Evolutionary conservation across 768 basidiomycete genomes (phyloP), one percentile per base, ranked within the genome.

Genomic region (Cystofilobasidium ferigula): DNA sequence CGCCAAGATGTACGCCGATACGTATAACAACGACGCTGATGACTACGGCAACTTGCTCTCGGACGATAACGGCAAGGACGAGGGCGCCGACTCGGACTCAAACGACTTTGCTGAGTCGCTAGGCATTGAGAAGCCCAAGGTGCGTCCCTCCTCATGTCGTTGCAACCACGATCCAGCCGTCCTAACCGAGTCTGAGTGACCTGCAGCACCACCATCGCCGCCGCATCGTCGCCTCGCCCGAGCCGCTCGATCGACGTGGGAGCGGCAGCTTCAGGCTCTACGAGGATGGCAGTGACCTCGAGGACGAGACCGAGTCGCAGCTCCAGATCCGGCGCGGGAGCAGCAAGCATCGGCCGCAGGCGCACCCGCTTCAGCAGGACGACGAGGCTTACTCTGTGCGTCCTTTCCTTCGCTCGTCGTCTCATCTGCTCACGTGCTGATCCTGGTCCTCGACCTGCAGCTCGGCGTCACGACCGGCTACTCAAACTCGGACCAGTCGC

Each of bases 1-100:
- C 51, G 51, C 51, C 51, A 54, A 54, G 51, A 54, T 54, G 51
- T 54, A 54, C 51, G 51, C 51, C 51, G 51, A 54, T 18, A 54
- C 51, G 28, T 54, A 54, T 28, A 54, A 54, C 51, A 32, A 54
- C 20, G 51, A 54, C 51, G 30, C 8, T n/a, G 51, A 54, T 13
- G 51, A 54, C 28, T 54, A 54, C 30, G 51, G 28, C 51, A 54
- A 54, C 30, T 28, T 54, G 26, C 51, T 54, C 14, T 54, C 51
- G 28, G 51, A 54, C 28, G 51, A 54, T 14, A 28, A 54, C 13
- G 51, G 32, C 1, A 13, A 13, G 24, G 24, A 12, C 28, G 51
- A 14, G 51, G n/a, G n/a, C n/a, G 18, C 51, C 16, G 20, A 54
- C 51, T 54, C 51, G 5, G 51, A 54, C 18, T 26, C 51, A 26